Evolutionary conservation across 176 grass and related monocot genomes (phyloP), one percentile per base, ranked within the genome.

Genomic region (Urochloa ruziziensis): DNA sequence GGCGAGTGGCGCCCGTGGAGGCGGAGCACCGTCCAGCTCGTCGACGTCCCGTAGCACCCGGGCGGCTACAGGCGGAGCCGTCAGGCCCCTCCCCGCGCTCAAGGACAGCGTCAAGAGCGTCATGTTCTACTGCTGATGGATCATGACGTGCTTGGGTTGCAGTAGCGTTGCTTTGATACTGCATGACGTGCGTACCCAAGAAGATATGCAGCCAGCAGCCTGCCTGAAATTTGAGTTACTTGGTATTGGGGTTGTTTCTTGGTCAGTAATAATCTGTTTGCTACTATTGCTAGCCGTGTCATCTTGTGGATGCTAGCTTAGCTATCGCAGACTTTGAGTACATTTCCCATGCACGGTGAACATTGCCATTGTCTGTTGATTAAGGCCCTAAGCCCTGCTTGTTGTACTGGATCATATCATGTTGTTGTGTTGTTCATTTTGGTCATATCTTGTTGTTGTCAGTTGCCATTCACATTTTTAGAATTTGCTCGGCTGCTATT

Each of bases 71-170:
- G 59, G 37, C 29, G 88, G 43, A 58, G 67, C 84, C n/a, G 94
- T 97, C 28, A 88, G 70, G 57, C 92, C 94, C n/a, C 94, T 97
- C 68, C 94, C 94, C 0, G 86, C 86, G 2, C 85, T 97, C 19
- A 94, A 94, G 76, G 94, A 97, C 60, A 97, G 89, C 30, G 92
- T 97, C 10, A 97, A 97, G 83, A 91, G 21, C 23, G 94, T 94
- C 62, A 97, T 97, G 94, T 97, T 94, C 74, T 97, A 97, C 60
- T 97, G 94, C 61, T 97, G 80, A 73, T 73, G 42, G 43, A 92
- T 21, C 21, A 39, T 51, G 16, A 3, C 35, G 5, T 57, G 54
- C 49, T 18, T 53, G 18, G 4, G 2, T 42, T 7, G 39, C 36
- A 42, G 59, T 36, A 1, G 36, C 23, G n/a, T n/a, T 56, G 51